Evolutionary conservation across 1,284 basidiomycete species (phyloP), one percentile per base, ranked within the genome.

Genomic region (Melampsora americana): DNA sequence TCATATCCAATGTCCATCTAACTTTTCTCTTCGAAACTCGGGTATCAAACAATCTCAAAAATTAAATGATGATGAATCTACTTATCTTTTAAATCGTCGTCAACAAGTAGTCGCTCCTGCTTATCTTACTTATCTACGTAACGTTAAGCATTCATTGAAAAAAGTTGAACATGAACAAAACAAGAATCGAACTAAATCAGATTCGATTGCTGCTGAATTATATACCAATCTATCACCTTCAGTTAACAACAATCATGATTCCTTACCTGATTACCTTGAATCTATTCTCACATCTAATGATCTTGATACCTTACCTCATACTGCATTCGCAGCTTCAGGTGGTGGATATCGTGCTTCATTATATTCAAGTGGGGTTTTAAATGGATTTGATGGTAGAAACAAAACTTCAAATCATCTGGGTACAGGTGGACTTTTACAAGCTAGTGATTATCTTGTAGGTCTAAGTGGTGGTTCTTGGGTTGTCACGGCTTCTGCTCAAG

Each of bases 401-500:
- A 80, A 82, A 1, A 84, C 86, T n/a, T 84, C 88, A 20, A 86
- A 86, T 79, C 79, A 82, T 1, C 84, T 82, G 2, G 88, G 88
- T 6, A 89, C 89, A 0, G 90, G 89, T 3, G 89, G 89, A 2
- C 81, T 90, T 0, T 82, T 90, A 50, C 89, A 90, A 80, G 87
- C 89, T 53, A 42, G 50, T 32, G 73, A 75, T 42, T 75, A 75
- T 32, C 20, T 75, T 1, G 23, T 56, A 42, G 65, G 66, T 20
- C 32, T 75, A 6, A 75, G 73, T 28, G 73, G 73, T 30, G 66
- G 73, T 46, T 75, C 73, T 20, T 68, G 66, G 73, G 46, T 53
- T 20, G 66, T 68, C 11, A 26, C 59, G 9, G 65, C 35, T 18
- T 20, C 68, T 0, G 61, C 66, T 1, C 66, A 75, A 20, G 73